Evolutionary conservation across 441 rosid species (phyloP).

Genomic region (Biscutella laevigata): DNA sequence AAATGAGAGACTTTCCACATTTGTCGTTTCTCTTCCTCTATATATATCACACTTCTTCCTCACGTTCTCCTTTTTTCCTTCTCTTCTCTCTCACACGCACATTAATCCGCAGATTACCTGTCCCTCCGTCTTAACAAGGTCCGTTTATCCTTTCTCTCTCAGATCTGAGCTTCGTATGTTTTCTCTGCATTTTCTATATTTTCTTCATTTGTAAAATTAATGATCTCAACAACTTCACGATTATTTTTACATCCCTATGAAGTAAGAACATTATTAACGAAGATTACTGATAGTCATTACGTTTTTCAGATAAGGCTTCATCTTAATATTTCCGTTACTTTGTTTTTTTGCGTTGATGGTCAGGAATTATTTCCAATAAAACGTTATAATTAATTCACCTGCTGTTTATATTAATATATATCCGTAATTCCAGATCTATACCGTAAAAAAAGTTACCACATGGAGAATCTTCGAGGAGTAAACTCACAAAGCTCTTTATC

Average conservation of each 20-base stretch:
- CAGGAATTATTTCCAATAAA: neutral
- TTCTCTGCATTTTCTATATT: constrained; percentile 26
- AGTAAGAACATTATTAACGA: neutral
- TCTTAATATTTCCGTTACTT: constrained; percentile 8
- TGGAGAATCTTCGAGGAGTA: constrained; percentile 30
- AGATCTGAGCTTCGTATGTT: constrained; percentile 7
- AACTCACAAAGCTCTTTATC: constrained; percentile 55
- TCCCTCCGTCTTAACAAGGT: constrained; percentile 5
- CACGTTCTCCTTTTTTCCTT: neutral
- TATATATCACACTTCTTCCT: constrained; percentile 32
- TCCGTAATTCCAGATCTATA: constrained; percentile 13
- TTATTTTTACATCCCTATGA: neutral
- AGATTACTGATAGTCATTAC: constrained; percentile 11
- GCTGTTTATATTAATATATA: neutral
- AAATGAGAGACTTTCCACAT: constrained; percentile 21
- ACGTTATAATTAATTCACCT: neutral
- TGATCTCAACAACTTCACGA: neutral
- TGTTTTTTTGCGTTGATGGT: neutral
- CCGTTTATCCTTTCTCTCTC: neutral
- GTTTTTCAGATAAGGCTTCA: too few relatives aligned
- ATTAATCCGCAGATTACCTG: too few relatives aligned
- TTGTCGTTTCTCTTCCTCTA: neutral
- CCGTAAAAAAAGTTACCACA: neutral
- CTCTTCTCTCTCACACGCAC: neutral
- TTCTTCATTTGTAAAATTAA: neutral